Conservation (phyloP, 257 asterid species). For the Fraxinus quadrangulata region DNA sequence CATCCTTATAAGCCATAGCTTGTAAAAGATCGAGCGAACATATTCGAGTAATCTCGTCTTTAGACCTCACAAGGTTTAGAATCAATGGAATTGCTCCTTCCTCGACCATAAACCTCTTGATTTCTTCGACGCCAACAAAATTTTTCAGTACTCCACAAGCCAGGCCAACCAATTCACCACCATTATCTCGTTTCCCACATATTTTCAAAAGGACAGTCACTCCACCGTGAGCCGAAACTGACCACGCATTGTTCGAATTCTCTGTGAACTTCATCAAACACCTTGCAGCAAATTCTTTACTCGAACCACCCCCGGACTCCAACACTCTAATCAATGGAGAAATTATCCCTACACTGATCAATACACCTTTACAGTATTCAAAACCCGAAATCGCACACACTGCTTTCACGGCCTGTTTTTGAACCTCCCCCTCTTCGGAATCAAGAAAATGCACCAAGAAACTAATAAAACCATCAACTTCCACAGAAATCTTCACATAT, state of each 20-base stretch:
- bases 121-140: conserved; percentile 81
- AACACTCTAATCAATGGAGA: conserved; percentile 66
- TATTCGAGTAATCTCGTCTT: conserved; percentile 54
- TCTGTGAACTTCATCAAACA: conserved; percentile 79
- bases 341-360: conserved; percentile 61
- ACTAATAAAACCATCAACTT: conserved; percentile 51
- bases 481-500: conserved; percentile 53
- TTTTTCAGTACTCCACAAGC: conserved; percentile 84
- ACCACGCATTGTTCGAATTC: conserved; percentile 91
- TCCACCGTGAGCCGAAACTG: conserved; percentile 94
- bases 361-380: conserved; percentile 32
- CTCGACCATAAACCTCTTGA: conserved; percentile 78
- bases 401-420: conserved; percentile 60
- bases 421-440: conserved; percentile 53
- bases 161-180: conserved; percentile 47
- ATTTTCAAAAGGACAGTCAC: conserved; percentile 72
- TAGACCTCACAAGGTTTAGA: conserved; percentile 51
- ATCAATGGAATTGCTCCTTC: conserved; percentile 66
- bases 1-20: conserved; percentile 71
- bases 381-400: conserved; percentile 56
- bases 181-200: conserved; percentile 35
- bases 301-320: conserved; percentile 56
- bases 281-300: conserved; percentile 63
- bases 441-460: conserved; percentile 66
- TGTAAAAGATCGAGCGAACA: conserved; percentile 69